Evolutionary conservation across 1,139 yeast species (phyloP).

Genomic region (Taiozyma onychis): DNA sequence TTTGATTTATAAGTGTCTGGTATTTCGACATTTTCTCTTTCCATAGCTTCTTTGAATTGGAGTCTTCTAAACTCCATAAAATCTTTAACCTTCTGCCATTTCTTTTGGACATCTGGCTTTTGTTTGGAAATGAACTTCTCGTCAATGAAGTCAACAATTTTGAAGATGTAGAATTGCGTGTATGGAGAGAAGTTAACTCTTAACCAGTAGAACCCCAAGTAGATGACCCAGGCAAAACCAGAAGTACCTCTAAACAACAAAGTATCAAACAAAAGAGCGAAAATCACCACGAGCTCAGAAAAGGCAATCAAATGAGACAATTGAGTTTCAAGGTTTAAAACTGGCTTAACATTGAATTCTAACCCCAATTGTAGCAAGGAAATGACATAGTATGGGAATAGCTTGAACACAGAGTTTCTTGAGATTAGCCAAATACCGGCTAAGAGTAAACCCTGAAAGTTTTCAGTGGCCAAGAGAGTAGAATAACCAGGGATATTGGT

Average conservation of each 20-base stretch:
- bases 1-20: constrained; percentile 9
- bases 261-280: constrained; percentile 53
- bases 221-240: constrained; percentile 58
- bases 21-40: constrained; percentile 1
- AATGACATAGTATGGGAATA: constrained; percentile 52
- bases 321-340: constrained; percentile 34
- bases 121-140: constrained; percentile 28
- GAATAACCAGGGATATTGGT: constrained; percentile 47
- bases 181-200: constrained; percentile 42
- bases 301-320: constrained; percentile 51
- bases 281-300: constrained; percentile 51
- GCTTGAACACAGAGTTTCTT: constrained; percentile 59
- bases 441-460: constrained; percentile 57
- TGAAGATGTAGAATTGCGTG: constrained; percentile 29
- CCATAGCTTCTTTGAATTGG: constrained; percentile 12
- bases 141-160: constrained; percentile 24
- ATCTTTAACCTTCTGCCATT: constrained; percentile 28
- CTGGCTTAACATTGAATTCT: constrained; percentile 35
- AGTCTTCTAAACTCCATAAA: constrained; percentile 25
- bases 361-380: constrained; percentile 51
- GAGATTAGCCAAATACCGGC: constrained; percentile 57
- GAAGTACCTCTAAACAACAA: constrained; percentile 58
- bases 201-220: constrained; percentile 61
- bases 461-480: constrained; percentile 58
- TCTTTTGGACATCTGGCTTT: constrained; percentile 16